Evolutionary conservation across 2,329 filamentous ascomycete genomes (phyloP).

Genomic region (Phialemonium atrogriseum): DNA sequence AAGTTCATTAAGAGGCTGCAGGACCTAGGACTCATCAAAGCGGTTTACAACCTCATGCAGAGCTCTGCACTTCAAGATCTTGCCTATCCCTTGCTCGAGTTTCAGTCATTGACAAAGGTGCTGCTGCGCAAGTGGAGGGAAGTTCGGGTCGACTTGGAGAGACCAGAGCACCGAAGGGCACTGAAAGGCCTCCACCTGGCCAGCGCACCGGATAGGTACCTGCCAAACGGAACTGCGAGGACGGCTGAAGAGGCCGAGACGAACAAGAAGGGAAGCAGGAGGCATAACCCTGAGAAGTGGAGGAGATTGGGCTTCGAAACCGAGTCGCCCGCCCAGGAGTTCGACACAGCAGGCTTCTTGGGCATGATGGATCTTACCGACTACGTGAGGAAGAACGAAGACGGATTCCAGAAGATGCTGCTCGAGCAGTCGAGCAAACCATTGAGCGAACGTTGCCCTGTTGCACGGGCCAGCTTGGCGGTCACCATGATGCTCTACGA

Average conservation of each 20-base stretch:
- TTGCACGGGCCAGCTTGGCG: slow-evolving; percentile 78
- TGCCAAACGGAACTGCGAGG: slow-evolving; percentile 26
- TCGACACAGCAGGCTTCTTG: slow-evolving; percentile 76
- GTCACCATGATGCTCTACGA: slow-evolving; percentile 87
- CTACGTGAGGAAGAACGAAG: slow-evolving; percentile 85
- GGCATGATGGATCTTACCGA: slow-evolving; percentile 98
- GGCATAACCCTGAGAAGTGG: slow-evolving; percentile 88
- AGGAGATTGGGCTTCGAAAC: slow-evolving; percentile 83
- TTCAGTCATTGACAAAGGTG: slow-evolving; percentile 84
- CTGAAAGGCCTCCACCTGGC: slow-evolving; percentile 80
- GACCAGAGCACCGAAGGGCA: slow-evolving; percentile 78
- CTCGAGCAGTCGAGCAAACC: slow-evolving; percentile 78
- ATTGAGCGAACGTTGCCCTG: slow-evolving; percentile 66
- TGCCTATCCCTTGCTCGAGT: slow-evolving; percentile 83
- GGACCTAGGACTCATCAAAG: slow-evolving; percentile 85
- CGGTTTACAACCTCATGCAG: slow-evolving; percentile 90
- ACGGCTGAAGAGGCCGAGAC: slow-evolving; percentile 23
- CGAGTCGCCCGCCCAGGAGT: slow-evolving; percentile 80
- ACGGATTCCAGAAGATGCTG: slow-evolving; percentile 84
- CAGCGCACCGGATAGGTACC: slow-evolving; percentile 59
- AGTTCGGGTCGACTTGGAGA: slow-evolving; percentile 74
- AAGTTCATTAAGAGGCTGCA: slow-evolving; percentile 91
- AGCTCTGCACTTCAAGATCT: slow-evolving; percentile 86
- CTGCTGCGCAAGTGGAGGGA: slow-evolving; percentile 83
- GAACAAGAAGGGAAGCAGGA: slow-evolving; percentile 53